These are phyloP conservation scores for Volvox carteri DNA, from an alignment of 163 green algal species.

Conservation along the genomic window DNA sequence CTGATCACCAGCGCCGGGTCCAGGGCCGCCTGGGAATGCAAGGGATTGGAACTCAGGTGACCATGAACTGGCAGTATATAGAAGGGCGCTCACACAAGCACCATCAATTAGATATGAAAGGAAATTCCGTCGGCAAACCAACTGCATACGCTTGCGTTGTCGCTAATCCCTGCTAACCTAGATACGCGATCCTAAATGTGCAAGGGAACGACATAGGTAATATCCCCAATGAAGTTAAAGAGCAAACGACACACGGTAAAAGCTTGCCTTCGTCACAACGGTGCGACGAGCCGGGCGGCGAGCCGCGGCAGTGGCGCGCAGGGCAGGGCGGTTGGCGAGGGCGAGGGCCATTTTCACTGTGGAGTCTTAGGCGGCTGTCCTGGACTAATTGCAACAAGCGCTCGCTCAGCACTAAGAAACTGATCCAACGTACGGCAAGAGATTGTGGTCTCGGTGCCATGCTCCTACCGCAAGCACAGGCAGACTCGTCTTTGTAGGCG, in stretches of 20 bases:
- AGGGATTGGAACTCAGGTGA: neutral
- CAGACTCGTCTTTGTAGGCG: neutral
- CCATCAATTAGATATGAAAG: no score
- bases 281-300: constrained; percentile 45
- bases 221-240: no score
- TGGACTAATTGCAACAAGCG: neutral
- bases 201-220: no score
- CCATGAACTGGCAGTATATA: no score
- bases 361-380: constrained; percentile 31
- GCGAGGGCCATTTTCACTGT: constrained; percentile 52
- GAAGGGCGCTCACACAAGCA: no score
- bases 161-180: neutral
- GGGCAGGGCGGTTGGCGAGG: constrained; percentile 24
- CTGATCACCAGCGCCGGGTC: constrained; percentile 45
- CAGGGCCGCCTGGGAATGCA: constrained; percentile 48
- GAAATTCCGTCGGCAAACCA: no score
- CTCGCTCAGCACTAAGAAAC: neutral
- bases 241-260: no score
- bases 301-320: constrained; percentile 50
- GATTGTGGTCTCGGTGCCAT: constrained; percentile 36
- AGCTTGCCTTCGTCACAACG: constrained; percentile 53
- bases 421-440: constrained; percentile 36
- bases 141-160: neutral
- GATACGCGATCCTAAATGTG: no score
- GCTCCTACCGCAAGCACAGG: neutral